Conservation (phyloP, 2,329 filamentous ascomycete genomes). For the Monascus ruber region DNA sequence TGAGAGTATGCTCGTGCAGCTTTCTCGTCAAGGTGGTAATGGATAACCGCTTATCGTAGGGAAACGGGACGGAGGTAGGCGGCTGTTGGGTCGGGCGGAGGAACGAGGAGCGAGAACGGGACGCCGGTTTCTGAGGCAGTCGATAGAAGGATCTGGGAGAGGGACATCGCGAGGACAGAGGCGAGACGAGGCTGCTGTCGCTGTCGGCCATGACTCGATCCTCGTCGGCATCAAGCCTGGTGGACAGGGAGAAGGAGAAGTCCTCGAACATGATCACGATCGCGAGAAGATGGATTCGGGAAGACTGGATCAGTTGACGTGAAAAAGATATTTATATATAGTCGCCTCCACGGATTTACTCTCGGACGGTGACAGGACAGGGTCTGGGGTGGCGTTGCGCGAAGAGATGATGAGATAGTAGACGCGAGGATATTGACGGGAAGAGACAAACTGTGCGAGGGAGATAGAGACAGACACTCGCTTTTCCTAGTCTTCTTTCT, state of each 20-base stretch:
- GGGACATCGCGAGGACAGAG: conserved; percentile 31
- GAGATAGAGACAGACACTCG: too few species aligned
- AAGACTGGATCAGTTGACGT: too few species aligned
- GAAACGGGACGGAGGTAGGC: conserved; percentile 34
- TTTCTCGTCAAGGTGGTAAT: conserved; percentile 30
- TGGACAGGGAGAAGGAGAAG: conserved; percentile 29
- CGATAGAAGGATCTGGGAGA: conserved; percentile 22
- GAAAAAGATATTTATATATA: too few species aligned
- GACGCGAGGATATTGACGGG: too few species aligned
- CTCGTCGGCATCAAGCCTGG: conserved; percentile 19
- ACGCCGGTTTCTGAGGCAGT: conserved; percentile 19
- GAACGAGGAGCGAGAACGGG: conserved; percentile 22
- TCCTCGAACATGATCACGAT: conserved; percentile 27
- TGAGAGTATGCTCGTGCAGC: conserved; percentile 29
- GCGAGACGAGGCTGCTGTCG: conserved; percentile 28
- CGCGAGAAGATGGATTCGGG: too few species aligned
- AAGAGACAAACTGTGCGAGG: too few species aligned
- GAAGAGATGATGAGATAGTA: too few species aligned
- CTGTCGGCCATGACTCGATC: conserved; percentile 25
- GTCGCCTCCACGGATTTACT: too few species aligned
- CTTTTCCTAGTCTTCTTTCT: too few species aligned
- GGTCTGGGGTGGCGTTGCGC: too few species aligned
- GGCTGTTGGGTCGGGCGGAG: conserved; percentile 25
- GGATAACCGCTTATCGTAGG: conserved; percentile 27
- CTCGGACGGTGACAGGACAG: too few species aligned